These are phyloP conservation scores for Vaccinium vitisidaea DNA, from an alignment of 148 eudicot genomes.

Conservation along the genomic window DNA sequence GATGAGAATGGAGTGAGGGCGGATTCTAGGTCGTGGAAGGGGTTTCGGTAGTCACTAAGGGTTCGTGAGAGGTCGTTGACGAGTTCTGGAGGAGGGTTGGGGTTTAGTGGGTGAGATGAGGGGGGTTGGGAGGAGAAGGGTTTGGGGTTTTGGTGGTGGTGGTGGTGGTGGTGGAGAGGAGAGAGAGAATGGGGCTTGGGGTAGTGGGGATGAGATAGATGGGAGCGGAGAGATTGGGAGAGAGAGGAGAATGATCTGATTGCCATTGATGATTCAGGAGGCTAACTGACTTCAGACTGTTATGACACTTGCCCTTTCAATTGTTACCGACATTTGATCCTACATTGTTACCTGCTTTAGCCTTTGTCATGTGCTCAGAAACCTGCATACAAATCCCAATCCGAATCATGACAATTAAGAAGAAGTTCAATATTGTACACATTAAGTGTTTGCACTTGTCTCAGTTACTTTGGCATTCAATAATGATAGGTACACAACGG, in stretches of 20 bases:
- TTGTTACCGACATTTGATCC: no score
- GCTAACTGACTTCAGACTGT: background rate
- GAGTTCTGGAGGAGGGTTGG: slow-evolving; percentile 22
- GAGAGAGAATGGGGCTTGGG: background rate
- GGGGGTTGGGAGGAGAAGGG: slow-evolving; percentile 12
- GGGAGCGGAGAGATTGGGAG: background rate
- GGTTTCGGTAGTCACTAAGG: slow-evolving; percentile 60
- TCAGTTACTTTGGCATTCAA: no score
- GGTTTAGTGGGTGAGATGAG: background rate
- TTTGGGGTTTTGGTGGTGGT: background rate
- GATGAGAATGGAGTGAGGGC: slow-evolving; percentile 59
- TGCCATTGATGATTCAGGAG: background rate
- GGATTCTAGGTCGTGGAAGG: slow-evolving; percentile 69
- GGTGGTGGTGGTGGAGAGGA: background rate
- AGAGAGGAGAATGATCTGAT: slow-evolving; percentile 4
- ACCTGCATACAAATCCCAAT: no score
- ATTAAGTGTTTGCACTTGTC: no score
- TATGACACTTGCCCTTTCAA: no score
- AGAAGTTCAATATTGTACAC: no score
- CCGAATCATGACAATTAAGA: no score
- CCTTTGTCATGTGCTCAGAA: no score
- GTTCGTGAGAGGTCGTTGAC: slow-evolving; percentile 63
- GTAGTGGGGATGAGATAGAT: background rate
- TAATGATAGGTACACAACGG: no score
- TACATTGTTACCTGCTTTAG: no score